phyloP scores from a whole-genome alignment of 768 basidiomycete genomes.

The Termitomyces sp. region DNA sequence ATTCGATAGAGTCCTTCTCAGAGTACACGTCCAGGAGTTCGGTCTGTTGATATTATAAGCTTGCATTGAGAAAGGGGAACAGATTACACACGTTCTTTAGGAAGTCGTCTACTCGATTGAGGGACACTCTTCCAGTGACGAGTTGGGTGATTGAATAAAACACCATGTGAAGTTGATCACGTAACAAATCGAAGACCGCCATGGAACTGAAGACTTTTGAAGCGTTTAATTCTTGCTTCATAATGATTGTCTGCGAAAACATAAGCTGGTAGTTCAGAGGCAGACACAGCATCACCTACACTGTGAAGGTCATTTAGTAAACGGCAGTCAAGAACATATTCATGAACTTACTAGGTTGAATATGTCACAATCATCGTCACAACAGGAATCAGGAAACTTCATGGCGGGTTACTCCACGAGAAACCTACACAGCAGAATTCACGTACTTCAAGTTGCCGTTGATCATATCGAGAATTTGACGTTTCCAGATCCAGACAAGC shows the following conservation, averaged over 20 bases:
- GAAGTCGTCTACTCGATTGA: conserved; percentile 50
- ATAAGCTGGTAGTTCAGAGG: background rate
- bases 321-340: background rate
- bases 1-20: conserved; percentile 14
- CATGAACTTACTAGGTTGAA: conserved; percentile 46
- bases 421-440: background rate
- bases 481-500: conserved; percentile 48
- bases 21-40: conserved; percentile 44
- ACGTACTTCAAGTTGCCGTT: conserved; percentile 41
- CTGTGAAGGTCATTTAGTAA: background rate
- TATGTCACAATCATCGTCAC: conserved; percentile 66
- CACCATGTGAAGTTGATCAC: conserved; percentile 42
- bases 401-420: background rate
- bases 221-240: conserved; percentile 36
- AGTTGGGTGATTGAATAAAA: conserved; percentile 23
- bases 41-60: conserved; percentile 25
- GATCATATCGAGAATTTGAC: conserved; percentile 46
- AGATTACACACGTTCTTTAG: conserved; percentile 29
- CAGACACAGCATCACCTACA: conserved; percentile 7
- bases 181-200: conserved; percentile 61
- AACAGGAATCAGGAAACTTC: conserved; percentile 57
- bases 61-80: background rate
- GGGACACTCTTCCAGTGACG: conserved; percentile 53
- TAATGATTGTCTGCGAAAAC: conserved; percentile 30
- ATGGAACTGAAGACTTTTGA: conserved; percentile 51